phyloP scores from a whole-genome alignment of 2,329 filamentous ascomycete species.

The Coniochaeta prunicola region DNA sequence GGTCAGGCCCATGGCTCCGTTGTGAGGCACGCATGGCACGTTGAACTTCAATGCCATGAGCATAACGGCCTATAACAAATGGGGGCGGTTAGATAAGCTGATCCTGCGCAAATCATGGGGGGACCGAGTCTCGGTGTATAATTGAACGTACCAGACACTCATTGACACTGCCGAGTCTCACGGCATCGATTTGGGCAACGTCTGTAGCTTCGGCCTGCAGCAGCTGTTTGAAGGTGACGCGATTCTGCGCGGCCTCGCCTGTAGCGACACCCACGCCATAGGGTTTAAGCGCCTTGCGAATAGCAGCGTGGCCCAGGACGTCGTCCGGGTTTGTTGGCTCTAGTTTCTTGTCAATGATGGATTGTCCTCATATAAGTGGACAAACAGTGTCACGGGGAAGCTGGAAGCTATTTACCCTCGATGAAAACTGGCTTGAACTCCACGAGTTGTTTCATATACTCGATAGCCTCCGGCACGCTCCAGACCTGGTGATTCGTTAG shows the following conservation, averaged over 20 bases:
- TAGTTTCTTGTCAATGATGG: constrained; percentile 82
- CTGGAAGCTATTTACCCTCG: constrained; percentile 79
- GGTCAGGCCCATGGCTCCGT: constrained; percentile 80
- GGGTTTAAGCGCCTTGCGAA: constrained; percentile 71
- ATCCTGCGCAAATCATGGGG: constrained; percentile 75
- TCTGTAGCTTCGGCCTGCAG: constrained; percentile 74
- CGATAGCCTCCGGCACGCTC: constrained; percentile 83
- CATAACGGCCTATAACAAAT: constrained; percentile 79
- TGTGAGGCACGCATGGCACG: constrained; percentile 82
- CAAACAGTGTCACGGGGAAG: constrained; percentile 70
- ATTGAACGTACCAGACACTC: constrained; percentile 83
- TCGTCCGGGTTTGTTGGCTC: constrained; percentile 91
- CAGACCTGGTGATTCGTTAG: constrained; percentile 85
- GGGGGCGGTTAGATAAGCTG: constrained; percentile 37
- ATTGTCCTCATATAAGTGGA: constrained; percentile 79
- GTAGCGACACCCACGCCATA: constrained; percentile 78
- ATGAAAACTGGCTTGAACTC: constrained; percentile 92
- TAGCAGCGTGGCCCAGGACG: constrained; percentile 78
- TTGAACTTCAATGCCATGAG: constrained; percentile 74
- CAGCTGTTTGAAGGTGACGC: constrained; percentile 90
- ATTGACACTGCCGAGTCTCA: constrained; percentile 83
- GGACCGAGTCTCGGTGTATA: constrained; percentile 56
- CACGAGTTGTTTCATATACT: constrained; percentile 74
- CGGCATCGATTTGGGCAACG: constrained; percentile 85
- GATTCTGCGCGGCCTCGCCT: constrained; percentile 93